phyloP scores from a whole-genome alignment of 192 early-diverging fungal genomes.

The Backusella morwellensis region DNA sequence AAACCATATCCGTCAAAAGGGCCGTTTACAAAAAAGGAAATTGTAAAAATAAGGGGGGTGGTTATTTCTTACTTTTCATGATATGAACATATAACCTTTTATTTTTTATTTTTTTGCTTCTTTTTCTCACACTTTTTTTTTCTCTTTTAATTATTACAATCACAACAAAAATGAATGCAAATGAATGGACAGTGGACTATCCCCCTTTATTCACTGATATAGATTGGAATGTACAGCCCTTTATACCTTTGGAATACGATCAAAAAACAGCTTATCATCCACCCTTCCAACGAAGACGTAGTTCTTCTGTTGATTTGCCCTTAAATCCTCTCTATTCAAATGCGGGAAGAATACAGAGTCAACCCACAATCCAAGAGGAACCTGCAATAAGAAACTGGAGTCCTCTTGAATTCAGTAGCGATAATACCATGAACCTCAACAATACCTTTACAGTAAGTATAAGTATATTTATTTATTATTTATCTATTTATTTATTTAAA shows the following conservation, averaged over 20 bases:
- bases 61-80: background rate
- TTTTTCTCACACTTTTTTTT: slow-evolving; percentile 6
- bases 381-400: background rate
- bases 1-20: slow-evolving; percentile 1
- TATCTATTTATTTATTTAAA: background rate
- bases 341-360: background rate
- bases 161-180: slow-evolving; percentile 2
- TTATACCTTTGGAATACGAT: slow-evolving; percentile 7
- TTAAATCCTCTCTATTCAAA: background rate
- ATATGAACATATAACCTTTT: background rate
- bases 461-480: background rate
- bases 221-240: slow-evolving; percentile 3
- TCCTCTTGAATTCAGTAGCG: background rate
- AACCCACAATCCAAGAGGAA: slow-evolving; percentile 15
- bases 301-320: slow-evolving; percentile 17
- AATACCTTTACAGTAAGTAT: background rate
- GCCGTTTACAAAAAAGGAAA: slow-evolving; percentile 6
- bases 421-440: background rate
- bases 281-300: slow-evolving; percentile 13
- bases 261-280: background rate
- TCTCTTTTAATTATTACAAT: background rate
- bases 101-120: background rate
- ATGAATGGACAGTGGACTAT: background rate
- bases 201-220: slow-evolving; percentile 9
- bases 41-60: background rate